Percentiles rank a stretch among this genome's conserved stretches.
These are phyloP conservation scores for Syzygium grande DNA, from an alignment of 345 rosid species.

Conservation along the genomic window DNA sequence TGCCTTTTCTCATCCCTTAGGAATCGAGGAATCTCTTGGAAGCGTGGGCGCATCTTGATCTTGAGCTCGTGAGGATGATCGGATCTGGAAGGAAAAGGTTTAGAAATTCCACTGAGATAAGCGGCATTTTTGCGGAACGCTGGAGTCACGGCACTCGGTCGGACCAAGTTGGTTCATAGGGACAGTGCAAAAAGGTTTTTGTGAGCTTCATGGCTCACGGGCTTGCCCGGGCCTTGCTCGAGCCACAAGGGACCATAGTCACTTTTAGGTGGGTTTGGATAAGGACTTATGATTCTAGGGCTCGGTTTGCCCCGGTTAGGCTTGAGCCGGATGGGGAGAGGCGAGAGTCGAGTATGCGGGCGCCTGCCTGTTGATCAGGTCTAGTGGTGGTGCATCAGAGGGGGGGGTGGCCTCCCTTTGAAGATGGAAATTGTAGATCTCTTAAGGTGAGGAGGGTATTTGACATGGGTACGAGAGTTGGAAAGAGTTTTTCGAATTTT, in stretches of 20 bases:
- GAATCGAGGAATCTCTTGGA: neutral
- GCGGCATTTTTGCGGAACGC: neutral
- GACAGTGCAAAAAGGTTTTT: neutral
- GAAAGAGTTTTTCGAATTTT: neutral
- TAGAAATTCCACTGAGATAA: neutral
- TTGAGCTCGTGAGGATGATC: neutral
- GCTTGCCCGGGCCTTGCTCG: neutral
- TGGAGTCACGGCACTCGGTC: neutral
- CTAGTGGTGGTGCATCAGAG: neutral
- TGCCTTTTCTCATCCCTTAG: neutral
- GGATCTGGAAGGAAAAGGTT: neutral
- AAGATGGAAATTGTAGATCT: neutral
- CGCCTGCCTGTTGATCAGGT: neutral
- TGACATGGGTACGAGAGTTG: neutral
- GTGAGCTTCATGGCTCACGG: neutral
- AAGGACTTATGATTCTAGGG: neutral
- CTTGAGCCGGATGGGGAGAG: neutral
- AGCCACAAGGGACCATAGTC: neutral
- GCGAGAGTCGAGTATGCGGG: neutral
- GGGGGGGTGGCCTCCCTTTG: neutral
- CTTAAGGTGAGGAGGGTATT: neutral
- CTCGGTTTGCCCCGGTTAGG: neutral
- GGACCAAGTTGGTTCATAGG: rapidly evolving
- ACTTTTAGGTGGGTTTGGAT: too few relatives aligned
- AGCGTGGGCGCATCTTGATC: neutral